Evolutionary conservation across 176 grass and related monocot genomes (phyloP).

Genomic region (Oryza punctata): DNA sequence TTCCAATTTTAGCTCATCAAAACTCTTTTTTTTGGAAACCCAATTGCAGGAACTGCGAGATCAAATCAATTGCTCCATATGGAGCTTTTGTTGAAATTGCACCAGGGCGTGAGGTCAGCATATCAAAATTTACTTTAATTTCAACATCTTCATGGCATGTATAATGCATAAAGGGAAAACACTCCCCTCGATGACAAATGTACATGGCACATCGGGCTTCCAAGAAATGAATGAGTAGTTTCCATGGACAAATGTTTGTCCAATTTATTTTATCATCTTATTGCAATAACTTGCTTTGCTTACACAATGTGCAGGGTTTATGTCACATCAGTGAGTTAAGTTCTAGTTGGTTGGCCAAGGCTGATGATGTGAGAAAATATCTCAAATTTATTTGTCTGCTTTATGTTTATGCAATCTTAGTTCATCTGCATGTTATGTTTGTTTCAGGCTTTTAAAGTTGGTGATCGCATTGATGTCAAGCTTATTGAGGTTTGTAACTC

Average conservation of each 20-base stretch:
- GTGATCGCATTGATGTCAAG: conserved; percentile 92
- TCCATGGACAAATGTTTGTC: conserved; percentile 26
- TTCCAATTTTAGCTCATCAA: conserved; percentile 23
- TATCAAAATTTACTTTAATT: conserved; percentile 28
- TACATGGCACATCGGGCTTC: conserved; percentile 6
- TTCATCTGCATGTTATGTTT: conserved; percentile 7
- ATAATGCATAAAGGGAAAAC: conserved; percentile 20
- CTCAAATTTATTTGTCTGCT: conserved; percentile 24
- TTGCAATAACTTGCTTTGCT: conserved; percentile 30
- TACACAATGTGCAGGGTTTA: conserved; percentile 63
- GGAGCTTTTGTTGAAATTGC: conserved; percentile 99
- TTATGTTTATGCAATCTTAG: conserved; percentile 24
- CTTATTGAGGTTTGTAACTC: conserved; percentile 79
- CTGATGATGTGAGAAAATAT: conserved; percentile 83
- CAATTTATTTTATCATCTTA: conserved; percentile 16
- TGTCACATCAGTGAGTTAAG: conserved; percentile 98
- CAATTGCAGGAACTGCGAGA: conserved; percentile 72
- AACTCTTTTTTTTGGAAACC: conserved; percentile 36
- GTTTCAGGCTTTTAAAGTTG: conserved; percentile 79
- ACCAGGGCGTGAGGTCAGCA: conserved; percentile 79
- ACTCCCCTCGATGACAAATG: not conserved
- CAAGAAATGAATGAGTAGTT: conserved; percentile 30
- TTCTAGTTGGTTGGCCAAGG: conserved; percentile 80
- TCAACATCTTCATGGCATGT: conserved; percentile 19
- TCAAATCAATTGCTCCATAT: conserved; percentile 84